Percentiles rank a stretch among this genome's conserved stretches.
phyloP scores from a whole-genome alignment of 1,284 basidiomycete genomes.

The Rhodotorula sp. region DNA sequence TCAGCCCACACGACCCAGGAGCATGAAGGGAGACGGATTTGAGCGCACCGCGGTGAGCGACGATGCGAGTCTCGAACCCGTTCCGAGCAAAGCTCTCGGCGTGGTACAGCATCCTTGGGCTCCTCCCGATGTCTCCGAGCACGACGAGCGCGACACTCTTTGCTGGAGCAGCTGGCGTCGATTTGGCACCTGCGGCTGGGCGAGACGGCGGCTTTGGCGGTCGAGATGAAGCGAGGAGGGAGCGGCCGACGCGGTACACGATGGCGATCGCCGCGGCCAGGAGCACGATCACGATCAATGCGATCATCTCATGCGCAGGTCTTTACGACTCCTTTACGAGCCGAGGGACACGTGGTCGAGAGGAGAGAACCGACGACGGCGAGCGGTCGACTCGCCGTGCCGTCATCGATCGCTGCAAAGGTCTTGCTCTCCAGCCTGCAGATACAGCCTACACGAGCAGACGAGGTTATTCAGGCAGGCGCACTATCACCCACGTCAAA shows the following conservation, averaged over 20 bases:
- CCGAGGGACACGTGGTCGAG: too few species aligned
- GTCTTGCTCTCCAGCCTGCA: too few species aligned
- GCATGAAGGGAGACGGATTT: neutral
- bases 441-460: too few species aligned
- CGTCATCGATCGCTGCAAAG: too few species aligned
- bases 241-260: neutral
- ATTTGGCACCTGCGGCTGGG: neutral
- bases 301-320: neutral
- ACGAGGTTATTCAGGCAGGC: too few species aligned
- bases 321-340: neutral
- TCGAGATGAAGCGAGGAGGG: neutral
- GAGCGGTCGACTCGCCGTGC: too few species aligned
- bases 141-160: conserved; percentile 78
- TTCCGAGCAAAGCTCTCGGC: conserved; percentile 83
- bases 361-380: too few species aligned
- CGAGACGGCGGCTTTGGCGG: neutral
- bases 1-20: neutral
- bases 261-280: neutral
- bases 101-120: conserved; percentile 98
- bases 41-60: conserved; percentile 80
- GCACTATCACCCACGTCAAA: too few species aligned
- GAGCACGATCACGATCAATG: neutral
- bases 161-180: neutral
- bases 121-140: conserved; percentile 91
- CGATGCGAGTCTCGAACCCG: conserved; percentile 73